Evolutionary conservation across 148 eudicot genomes (phyloP).

Genomic region (Limonium bicolor): DNA sequence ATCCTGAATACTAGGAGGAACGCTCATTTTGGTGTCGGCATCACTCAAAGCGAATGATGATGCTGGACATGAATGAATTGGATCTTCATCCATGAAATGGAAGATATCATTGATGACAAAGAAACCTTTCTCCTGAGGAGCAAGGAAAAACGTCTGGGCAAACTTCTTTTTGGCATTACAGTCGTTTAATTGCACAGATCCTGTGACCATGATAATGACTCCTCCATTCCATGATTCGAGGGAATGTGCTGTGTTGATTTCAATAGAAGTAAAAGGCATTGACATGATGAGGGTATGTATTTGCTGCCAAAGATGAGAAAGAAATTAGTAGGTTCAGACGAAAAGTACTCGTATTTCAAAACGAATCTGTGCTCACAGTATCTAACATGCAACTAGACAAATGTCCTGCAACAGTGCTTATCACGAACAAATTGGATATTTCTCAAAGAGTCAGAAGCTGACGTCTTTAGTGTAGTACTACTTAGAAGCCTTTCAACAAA

Average conservation of each 20-base stretch:
- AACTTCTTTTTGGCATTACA: conserved; percentile 55
- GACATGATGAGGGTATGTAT: conserved; percentile 76
- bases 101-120: conserved; percentile 86
- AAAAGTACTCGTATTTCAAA: neutral
- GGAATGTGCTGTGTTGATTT: conserved; percentile 63
- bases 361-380: no score
- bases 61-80: conserved; percentile 41
- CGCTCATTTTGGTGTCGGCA: conserved; percentile 38
- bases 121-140: conserved; percentile 87
- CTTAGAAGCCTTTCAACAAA: neutral
- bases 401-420: neutral
- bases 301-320: conserved; percentile 41
- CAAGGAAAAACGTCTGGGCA: conserved; percentile 81
- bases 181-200: conserved; percentile 46
- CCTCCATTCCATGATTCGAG: conserved; percentile 91
- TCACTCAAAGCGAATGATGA: conserved; percentile 46
- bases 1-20: conserved; percentile 35
- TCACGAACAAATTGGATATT: neutral
- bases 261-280: conserved; percentile 40
- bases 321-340: neutral
- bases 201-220: conserved; percentile 76
- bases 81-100: conserved; percentile 72
- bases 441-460: neutral
- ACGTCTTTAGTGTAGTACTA: neutral
- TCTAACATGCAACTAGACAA: no score